These are phyloP conservation scores for Geranium incanum DNA, from an alignment of 441 rosid species.

Conservation along the genomic window DNA sequence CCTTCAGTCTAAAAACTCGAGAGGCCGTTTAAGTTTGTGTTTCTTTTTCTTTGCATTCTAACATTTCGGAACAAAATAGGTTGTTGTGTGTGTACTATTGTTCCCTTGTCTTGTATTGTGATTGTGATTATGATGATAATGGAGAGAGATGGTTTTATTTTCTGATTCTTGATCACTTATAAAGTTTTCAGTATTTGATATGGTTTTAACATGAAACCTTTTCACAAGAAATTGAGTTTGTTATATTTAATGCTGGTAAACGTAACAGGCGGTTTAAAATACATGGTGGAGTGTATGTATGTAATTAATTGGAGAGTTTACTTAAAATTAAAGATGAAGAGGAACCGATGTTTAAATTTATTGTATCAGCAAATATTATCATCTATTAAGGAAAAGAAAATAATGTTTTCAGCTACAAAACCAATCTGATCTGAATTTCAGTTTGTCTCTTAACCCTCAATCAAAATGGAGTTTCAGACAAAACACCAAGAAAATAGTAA, in stretches of 20 bases:
- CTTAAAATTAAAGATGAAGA: too few species aligned
- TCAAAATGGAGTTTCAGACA: background rate
- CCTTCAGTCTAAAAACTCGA: constrained; percentile 17
- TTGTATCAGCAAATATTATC: too few species aligned
- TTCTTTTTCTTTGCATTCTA: background rate
- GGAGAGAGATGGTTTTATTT: background rate
- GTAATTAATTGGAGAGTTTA: too few species aligned
- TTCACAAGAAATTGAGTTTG: too few species aligned
- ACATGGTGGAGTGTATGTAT: too few species aligned
- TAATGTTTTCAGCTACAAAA: background rate
- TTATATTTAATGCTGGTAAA: too few species aligned
- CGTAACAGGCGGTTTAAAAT: too few species aligned
- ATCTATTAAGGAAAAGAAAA: too few species aligned
- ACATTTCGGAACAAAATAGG: background rate
- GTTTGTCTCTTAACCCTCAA: too few species aligned
- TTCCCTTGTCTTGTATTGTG: background rate
- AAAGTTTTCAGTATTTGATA: background rate
- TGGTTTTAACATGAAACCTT: too few species aligned
- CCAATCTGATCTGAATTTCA: background rate
- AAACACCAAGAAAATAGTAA: background rate
- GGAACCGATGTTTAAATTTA: too few species aligned
- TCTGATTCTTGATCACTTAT: background rate
- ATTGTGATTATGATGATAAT: background rate
- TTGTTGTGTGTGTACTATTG: background rate
- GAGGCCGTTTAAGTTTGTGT: background rate